A percentile compares a stretch with the other conserved stretches of the same genome.
Conservation (phyloP, 163 green algal genomes). For the Scenedesmus sp. region DNA sequence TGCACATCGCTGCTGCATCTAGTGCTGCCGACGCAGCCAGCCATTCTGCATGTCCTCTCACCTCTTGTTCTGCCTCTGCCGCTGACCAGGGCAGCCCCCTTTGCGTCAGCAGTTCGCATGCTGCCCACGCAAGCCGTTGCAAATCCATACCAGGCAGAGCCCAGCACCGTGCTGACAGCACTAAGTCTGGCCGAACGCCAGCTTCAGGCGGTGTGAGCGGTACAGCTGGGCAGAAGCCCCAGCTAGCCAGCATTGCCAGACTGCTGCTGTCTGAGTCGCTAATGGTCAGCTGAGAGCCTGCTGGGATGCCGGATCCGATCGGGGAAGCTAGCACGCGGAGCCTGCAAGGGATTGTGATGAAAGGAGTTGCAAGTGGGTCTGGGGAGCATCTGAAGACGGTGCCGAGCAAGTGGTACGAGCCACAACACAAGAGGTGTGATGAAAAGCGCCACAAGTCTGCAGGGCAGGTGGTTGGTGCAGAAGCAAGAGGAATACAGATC, state of each 20-base stretch:
- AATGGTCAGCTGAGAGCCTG: neutral
- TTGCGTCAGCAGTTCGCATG: neutral
- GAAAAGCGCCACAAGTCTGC: neutral
- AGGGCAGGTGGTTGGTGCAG: neutral
- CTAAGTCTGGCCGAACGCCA: neutral
- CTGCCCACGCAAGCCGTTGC: neutral
- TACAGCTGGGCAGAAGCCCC: neutral
- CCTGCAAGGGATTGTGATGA: neutral
- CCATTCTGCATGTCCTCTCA: too few species aligned
- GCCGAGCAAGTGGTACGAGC: too few species aligned
- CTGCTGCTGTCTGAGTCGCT: neutral
- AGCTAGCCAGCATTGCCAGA: neutral
- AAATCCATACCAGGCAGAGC: neutral
- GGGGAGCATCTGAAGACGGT: too few species aligned
- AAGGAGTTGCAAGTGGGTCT: neutral
- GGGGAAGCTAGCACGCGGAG: neutral
- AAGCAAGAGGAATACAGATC: neutral
- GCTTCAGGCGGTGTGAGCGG: neutral
- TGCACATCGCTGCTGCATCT: too few species aligned
- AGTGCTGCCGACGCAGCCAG: too few species aligned
- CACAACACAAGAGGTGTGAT: too few species aligned
- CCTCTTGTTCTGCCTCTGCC: neutral
- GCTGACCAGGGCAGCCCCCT: neutral
- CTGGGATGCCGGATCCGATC: neutral
- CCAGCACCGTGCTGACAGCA: slow-evolving; percentile 1